Conservation (phyloP, 176 grass and related monocot genomes). For the Avena sativa region DNA sequence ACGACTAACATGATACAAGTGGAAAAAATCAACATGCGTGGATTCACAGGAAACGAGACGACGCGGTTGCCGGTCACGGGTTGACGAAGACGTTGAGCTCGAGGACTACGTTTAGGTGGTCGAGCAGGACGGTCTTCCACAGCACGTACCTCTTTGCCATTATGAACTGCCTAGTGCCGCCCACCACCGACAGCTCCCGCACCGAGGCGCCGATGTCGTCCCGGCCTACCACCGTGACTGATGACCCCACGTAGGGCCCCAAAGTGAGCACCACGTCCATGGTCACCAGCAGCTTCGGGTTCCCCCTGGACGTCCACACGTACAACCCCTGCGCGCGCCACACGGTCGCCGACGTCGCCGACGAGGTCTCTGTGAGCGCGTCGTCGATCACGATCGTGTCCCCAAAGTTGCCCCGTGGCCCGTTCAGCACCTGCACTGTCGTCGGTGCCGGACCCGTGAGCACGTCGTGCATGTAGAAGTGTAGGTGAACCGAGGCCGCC, state of each 20-base stretch:
- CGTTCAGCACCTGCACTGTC: constrained; percentile 45
- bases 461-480: constrained; percentile 61
- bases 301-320: constrained; percentile 34
- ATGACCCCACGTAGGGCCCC: constrained; percentile 31
- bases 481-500: constrained; percentile 32
- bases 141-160: constrained; percentile 36
- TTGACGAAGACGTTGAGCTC: constrained; percentile 47
- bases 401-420: constrained; percentile 24
- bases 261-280: constrained; percentile 48
- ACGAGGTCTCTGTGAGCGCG: constrained; percentile 20
- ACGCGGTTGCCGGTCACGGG: not conserved
- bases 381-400: constrained; percentile 49
- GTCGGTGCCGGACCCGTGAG: constrained; percentile 42
- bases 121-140: constrained; percentile 36
- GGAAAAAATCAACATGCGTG: no score
- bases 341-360: not conserved
- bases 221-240: constrained; percentile 43
- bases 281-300: constrained; percentile 42
- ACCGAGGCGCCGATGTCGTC: constrained; percentile 32
- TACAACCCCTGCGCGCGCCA: constrained; percentile 50
- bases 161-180: constrained; percentile 47
- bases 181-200: constrained; percentile 47
- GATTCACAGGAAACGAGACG: no score
- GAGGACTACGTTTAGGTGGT: constrained; percentile 37
- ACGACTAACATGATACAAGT: no score